Conservation (phyloP, 108 stramenopile species). For the Cyclostephanos tholiformis region DNA sequence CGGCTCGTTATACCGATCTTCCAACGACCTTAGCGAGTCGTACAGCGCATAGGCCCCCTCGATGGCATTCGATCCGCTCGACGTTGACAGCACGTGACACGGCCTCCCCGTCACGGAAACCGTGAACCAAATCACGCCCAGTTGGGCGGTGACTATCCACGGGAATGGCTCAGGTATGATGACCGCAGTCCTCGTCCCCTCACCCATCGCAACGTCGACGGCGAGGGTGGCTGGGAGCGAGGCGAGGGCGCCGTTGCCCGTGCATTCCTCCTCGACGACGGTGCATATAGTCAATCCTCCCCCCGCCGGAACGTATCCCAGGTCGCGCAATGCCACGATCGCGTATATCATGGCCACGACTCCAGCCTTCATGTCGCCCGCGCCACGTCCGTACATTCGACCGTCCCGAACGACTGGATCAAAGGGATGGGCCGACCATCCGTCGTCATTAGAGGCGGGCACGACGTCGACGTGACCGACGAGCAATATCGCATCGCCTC, state of each 20-base stretch:
- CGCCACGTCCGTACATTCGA: constrained; percentile 31
- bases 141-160: constrained; percentile 27
- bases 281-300: constrained; percentile 26
- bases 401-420: constrained; percentile 12
- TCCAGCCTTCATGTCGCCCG: constrained; percentile 37
- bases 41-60: constrained; percentile 26
- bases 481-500: constrained; percentile 10
- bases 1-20: constrained; percentile 23
- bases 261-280: constrained; percentile 37
- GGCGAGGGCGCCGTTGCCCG: constrained; percentile 32
- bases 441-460: constrained; percentile 13
- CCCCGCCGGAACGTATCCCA: constrained; percentile 25
- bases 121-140: constrained; percentile 31
- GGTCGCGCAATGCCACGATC: constrained; percentile 12
- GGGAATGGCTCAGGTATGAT: no score
- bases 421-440: constrained; percentile 31
- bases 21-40: constrained; percentile 11
- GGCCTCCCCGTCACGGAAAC: constrained; percentile 26
- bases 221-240: constrained; percentile 3
- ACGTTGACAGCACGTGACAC: constrained; percentile 30
- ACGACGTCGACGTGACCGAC: constrained; percentile 34
- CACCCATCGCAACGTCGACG: background rate
- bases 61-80: constrained; percentile 31
- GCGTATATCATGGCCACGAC: constrained; percentile 29
- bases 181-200: no score